A percentile compares a stretch with the other conserved stretches of the same genome.
phyloP scores from a whole-genome alignment of 495 filamentous ascomycete species.

The Darksidea phi region DNA sequence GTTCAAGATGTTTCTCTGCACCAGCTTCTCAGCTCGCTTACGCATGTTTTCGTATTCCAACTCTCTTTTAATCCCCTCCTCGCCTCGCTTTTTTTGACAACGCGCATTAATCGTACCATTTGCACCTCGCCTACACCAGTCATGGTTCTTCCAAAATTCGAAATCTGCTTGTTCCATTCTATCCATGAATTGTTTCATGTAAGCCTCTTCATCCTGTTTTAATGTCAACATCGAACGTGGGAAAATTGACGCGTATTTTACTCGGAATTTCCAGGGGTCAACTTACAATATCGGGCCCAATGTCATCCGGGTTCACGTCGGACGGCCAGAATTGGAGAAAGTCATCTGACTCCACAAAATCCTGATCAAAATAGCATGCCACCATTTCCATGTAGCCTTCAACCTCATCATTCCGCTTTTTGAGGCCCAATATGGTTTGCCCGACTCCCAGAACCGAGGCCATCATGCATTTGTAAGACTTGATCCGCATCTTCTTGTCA shows the following conservation, averaged over 20 bases:
- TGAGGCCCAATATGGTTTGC: background rate
- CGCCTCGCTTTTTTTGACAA: conserved; percentile 1
- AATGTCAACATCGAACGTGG: background rate
- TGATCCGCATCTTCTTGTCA: background rate
- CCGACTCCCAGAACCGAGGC: background rate
- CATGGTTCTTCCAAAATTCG: conserved; percentile 3
- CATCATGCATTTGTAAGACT: background rate
- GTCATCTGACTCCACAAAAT: background rate
- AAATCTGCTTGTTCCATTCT: conserved; percentile 6
- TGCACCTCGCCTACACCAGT: conserved; percentile 1
- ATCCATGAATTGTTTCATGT: conserved; percentile 1
- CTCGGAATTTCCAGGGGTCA: background rate
- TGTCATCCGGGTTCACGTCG: background rate
- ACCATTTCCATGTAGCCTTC: background rate
- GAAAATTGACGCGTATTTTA: too few species aligned
- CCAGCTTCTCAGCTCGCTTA: background rate
- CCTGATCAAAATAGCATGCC: background rate
- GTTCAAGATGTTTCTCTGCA: background rate
- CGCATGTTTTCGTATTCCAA: background rate
- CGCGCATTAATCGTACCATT: conserved; percentile 5
- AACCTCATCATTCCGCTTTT: background rate
- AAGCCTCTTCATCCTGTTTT: background rate
- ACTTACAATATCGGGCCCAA: background rate
- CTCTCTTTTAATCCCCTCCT: background rate
- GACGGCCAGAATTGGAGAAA: background rate